Base-by-base conservation (phyloP, 306 rosid species). In the Hippophae rhamnoides region DNA sequence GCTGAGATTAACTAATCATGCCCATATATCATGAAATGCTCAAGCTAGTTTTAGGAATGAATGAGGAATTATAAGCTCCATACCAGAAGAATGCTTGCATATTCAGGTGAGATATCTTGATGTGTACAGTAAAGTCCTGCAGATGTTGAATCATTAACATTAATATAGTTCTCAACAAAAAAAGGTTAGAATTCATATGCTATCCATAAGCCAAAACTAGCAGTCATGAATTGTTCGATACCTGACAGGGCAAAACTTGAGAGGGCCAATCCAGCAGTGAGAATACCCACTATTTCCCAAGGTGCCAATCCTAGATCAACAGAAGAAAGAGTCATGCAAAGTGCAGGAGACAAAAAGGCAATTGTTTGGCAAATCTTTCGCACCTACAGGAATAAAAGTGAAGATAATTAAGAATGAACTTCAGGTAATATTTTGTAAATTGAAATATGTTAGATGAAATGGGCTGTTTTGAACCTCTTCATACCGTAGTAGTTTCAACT, bases 191-290 rank as follows among this genome's bases (percentile, higher is more conserved):
- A n/a, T 62, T 9, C 9, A 43, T 18, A 50, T 41, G 49, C 47
- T 38, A 41, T 8, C 9, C 2, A 43, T 42, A 1, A 62, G 43
- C 59, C 60, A 44, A 10, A 65, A 41, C 65, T 7, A 51, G 47
- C 26, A 58, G 10, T 51, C 43, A 67, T 57, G 50, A 69, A 69
- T 67, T 67, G 13, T 57, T 44, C 7, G 53, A 43, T 71, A 92
- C 94, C 97, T 63, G 99, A 92, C 69, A 92, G 65, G 61, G 97
- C 97, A 69, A 88, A 92, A 78, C 99, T 92, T 43, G 99, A 93
- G 73, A 93, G 97, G 70, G 97, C 99, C 67, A 93, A 76, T 62
- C 94, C 99, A 75, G 72, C 69, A 23, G 95, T 81, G 65, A 93
- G 94, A 71, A 93, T 79, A 41, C 81, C 95, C 38, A 93, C 99